phyloP scores from a whole-genome alignment of 805 yeast species.

The Monosporozyma servazzii region DNA sequence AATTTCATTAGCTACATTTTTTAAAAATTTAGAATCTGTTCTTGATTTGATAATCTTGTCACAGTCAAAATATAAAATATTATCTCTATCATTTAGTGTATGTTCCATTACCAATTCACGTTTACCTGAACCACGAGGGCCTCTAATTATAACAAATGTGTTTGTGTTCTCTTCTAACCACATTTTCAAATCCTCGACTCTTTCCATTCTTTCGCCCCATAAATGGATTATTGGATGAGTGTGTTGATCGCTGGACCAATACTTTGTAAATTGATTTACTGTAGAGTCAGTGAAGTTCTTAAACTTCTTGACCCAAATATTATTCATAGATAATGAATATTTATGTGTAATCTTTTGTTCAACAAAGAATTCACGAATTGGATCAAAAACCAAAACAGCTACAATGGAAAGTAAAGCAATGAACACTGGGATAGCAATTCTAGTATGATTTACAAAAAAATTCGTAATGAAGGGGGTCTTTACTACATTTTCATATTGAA shows the following conservation, averaged over 20 bases:
- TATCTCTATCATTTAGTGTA: conserved; percentile 50
- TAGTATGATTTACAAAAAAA: conserved; percentile 63
- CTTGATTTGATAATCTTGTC: conserved; percentile 64
- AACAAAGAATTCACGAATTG: conserved; percentile 75
- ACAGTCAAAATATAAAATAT: conserved; percentile 69
- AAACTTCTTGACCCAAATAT: conserved; percentile 28
- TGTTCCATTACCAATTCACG: conserved; percentile 64
- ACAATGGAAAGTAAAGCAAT: conserved; percentile 71
- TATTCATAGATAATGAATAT: conserved; percentile 43
- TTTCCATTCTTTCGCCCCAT: conserved; percentile 67
- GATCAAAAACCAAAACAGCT: conserved; percentile 86
- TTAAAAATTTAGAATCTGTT: conserved; percentile 60
- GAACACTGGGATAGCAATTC: conserved; percentile 71
- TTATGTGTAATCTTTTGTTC: conserved; percentile 60
- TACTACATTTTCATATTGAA: conserved; percentile 56
- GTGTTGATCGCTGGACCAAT: conserved; percentile 28
- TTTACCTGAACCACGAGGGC: conserved; percentile 96
- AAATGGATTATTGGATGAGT: conserved; percentile 27
- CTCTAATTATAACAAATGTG: conserved; percentile 81
- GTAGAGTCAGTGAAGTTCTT: conserved; percentile 33
- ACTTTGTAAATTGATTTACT: conserved; percentile 30
- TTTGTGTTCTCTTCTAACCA: conserved; percentile 86
- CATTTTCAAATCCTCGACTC: conserved; percentile 56
- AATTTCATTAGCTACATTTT: conserved; percentile 58
- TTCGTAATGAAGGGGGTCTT: conserved; percentile 46